Percentiles rank a stretch among this genome's conserved stretches.
phyloP scores from a whole-genome alignment of 148 eudicot genomes.

The Talinum fruticosum region DNA sequence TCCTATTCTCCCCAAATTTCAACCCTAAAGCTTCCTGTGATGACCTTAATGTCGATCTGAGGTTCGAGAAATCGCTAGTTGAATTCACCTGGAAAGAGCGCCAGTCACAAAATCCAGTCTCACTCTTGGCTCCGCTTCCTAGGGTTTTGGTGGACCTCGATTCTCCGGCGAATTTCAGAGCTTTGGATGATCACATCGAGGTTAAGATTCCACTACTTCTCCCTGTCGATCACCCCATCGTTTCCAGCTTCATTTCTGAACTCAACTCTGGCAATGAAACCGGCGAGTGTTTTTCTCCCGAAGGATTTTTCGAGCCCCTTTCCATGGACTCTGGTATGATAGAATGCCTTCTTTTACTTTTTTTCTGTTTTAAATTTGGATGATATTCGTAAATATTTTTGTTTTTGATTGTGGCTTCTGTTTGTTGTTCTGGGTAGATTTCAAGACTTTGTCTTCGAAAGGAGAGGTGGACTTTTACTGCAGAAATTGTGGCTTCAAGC shows the following conservation, averaged over 20 bases:
- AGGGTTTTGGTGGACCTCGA: slow-evolving; percentile 74
- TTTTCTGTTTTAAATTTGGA: background rate
- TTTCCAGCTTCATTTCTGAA: slow-evolving; percentile 45
- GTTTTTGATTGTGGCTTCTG: slow-evolving; percentile 1
- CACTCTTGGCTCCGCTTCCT: slow-evolving; percentile 63
- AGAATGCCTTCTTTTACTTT: background rate
- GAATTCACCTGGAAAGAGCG: slow-evolving; percentile 38
- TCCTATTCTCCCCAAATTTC: slow-evolving; percentile 46
- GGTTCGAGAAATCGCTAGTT: slow-evolving; percentile 44
- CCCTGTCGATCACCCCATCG: slow-evolving; percentile 81
- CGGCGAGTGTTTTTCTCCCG: background rate
- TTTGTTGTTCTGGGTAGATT: slow-evolving; percentile 37
- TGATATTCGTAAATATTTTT: background rate
- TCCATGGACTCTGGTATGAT: slow-evolving; percentile 54
- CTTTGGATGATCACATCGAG: slow-evolving; percentile 61
- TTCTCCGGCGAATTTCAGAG: slow-evolving; percentile 40
- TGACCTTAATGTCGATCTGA: slow-evolving; percentile 39
- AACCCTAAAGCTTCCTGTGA: slow-evolving; percentile 47
- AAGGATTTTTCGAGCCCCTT: slow-evolving; percentile 33
- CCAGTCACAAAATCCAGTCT: slow-evolving; percentile 11
- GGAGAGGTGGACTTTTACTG: slow-evolving; percentile 64
- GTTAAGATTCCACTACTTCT: slow-evolving; percentile 65
- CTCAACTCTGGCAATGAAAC: slow-evolving; percentile 30
- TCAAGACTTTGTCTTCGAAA: slow-evolving; percentile 40
- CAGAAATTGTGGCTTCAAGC: slow-evolving; percentile 59